These are phyloP conservation scores for Juncus inflexus DNA, from an alignment of 176 grass and related monocot species.

Conservation along the genomic window DNA sequence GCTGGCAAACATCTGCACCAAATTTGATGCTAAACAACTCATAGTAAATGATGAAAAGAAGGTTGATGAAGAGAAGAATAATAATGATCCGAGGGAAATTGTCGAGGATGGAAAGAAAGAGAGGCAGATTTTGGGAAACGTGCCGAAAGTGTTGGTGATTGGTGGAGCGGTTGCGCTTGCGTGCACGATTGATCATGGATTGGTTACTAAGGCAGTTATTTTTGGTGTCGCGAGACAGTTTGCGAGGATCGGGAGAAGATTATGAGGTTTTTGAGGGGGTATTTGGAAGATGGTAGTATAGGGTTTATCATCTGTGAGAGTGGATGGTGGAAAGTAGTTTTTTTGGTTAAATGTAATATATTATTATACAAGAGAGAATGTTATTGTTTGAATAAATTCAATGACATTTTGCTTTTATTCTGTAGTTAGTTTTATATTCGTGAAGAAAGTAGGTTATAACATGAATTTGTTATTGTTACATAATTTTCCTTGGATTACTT, in stretches of 20 bases:
- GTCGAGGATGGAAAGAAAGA: constrained; percentile 46
- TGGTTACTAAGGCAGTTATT: constrained; percentile 74
- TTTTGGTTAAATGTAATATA: too few relatives aligned
- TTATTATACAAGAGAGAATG: too few relatives aligned
- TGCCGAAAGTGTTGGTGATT: constrained; percentile 59
- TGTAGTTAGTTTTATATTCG: neutral
- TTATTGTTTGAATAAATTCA: too few relatives aligned
- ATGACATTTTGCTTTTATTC: too few relatives aligned
- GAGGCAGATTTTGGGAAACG: constrained; percentile 63
- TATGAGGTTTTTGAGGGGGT: constrained; percentile 3
- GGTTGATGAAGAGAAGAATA: neutral
- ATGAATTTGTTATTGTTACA: too few relatives aligned
- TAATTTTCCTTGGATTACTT: too few relatives aligned
- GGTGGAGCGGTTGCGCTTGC: constrained; percentile 64
- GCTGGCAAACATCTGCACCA: constrained; percentile 56
- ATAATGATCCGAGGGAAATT: constrained; percentile 27
- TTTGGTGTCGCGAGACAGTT: constrained; percentile 84
- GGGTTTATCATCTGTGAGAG: neutral
- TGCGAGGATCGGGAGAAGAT: constrained; percentile 59
- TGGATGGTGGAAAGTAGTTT: too few relatives aligned
- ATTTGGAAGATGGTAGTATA: neutral
- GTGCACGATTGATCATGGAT: constrained; percentile 70
- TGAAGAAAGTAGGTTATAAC: neutral
- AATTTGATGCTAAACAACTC: constrained; percentile 52
- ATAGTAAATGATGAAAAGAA: constrained; percentile 19